These are phyloP conservation scores for Fragaria iinumae DNA, from an alignment of 306 rosid species.

Conservation along the genomic window DNA sequence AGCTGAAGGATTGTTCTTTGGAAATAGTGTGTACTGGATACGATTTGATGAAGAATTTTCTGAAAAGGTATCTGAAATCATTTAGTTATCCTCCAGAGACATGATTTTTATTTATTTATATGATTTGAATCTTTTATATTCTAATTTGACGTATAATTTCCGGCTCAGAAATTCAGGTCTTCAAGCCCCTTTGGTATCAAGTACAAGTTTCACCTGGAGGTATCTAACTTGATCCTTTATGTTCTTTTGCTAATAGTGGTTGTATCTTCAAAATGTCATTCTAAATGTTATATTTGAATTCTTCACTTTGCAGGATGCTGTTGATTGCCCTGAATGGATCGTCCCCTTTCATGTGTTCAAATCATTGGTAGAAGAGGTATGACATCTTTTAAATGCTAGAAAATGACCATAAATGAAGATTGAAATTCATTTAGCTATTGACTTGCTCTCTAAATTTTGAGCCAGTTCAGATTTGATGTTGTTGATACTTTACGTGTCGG, in stretches of 20 bases:
- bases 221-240: constrained; percentile 16
- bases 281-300: background rate
- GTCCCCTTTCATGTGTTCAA: constrained; percentile 85
- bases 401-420: background rate
- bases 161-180: constrained; percentile 76
- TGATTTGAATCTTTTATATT: background rate
- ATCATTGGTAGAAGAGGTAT: constrained; percentile 89
- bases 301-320: constrained; percentile 73
- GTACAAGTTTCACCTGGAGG: constrained; percentile 95
- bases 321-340: constrained; percentile 97
- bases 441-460: background rate
- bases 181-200: constrained; percentile 92
- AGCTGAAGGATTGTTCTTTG: constrained; percentile 83
- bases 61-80: constrained; percentile 55
- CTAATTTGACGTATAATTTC: constrained; percentile 22
- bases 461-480: background rate
- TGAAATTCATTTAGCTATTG: background rate
- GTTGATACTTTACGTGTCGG: background rate
- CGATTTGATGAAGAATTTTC: constrained; percentile 82
- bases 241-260: background rate
- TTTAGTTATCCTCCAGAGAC: background rate
- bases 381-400: background rate
- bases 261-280: background rate
- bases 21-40: constrained; percentile 87
- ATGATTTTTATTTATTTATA: background rate